Conservation (phyloP, 108 stramenopile species). For the Skeletonema costatum region DNA sequence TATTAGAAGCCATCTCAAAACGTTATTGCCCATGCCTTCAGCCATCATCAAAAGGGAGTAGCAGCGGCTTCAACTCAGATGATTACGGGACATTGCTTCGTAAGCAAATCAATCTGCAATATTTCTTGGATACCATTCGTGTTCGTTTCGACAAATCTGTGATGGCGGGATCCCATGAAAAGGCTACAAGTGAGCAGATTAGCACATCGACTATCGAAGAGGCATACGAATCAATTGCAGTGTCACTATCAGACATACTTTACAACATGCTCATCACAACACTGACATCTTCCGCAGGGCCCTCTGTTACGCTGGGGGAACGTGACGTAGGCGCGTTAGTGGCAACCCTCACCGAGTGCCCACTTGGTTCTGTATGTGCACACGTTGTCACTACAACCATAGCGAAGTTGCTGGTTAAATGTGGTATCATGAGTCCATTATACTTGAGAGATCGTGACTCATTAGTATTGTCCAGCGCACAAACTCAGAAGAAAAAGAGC, state of each 20-base stretch:
- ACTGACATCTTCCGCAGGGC: conserved; percentile 50
- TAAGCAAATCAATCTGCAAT: conserved; percentile 83
- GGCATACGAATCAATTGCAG: conserved; percentile 49
- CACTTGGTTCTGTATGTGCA: conserved; percentile 69
- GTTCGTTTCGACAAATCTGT: conserved; percentile 52
- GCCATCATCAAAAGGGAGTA: not conserved
- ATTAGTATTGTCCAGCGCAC: not conserved
- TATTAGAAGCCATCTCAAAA: conserved; percentile 58
- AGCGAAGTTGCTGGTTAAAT: conserved; percentile 69
- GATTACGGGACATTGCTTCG: conserved; percentile 59
- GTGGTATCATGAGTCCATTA: conserved; percentile 56
- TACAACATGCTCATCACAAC: conserved; percentile 74
- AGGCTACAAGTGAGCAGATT: not conserved
- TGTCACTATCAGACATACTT: conserved; percentile 54
- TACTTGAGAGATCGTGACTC: conserved; percentile 19
- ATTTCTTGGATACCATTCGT: conserved; percentile 74
- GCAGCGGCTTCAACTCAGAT: conserved; percentile 10
- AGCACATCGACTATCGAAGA: conserved; percentile 7
- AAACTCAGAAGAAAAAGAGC: conserved; percentile 1
- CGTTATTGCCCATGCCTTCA: conserved; percentile 41
- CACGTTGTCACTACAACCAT: conserved; percentile 71
- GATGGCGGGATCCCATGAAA: conserved; percentile 1
- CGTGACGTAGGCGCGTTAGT: conserved; percentile 82
- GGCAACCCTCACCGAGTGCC: conserved; percentile 72
- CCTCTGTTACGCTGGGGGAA: conserved; percentile 75